Evolutionary conservation across 169 alveolate species (phyloP), one percentile per base, ranked within the genome.

Genomic region (Plasmodium adleri): DNA sequence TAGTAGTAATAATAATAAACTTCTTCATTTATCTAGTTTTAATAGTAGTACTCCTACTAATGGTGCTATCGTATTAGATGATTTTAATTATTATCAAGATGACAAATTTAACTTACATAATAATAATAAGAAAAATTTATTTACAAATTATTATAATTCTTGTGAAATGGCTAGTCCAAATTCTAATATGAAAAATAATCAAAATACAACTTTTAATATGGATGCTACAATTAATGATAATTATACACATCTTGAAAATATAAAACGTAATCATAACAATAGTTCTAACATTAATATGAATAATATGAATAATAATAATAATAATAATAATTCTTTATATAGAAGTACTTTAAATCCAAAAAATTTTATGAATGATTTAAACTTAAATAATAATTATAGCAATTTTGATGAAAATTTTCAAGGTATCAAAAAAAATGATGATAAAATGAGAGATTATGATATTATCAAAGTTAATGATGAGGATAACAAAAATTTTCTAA

Each of bases 401-500:
- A 62, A 62, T 22, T 62, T 8, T 62, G 71, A 62, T 17, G 71
- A 62, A 3, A 24, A 62, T 17, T 62, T 17, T 62, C 10, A 43
- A 22, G 71, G 20, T 22, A 62, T 62, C 13, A 62, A 62, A 62
- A 62, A 62, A 62, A 62, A 62, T 22, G 71, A 62, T 12, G 71
- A 62, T 17, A 62, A 62, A 24, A 62, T 62, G 45, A 62, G 50
- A 62, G 45, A 62, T 22, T 62, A 12, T 1, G 50, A 24, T 7
- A 24, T 17, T 2, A 24, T 17, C 8, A 24, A 62, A 62, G 32
- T 22, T 7, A 22, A 24, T 24, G 63, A 52, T 15, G 52, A 7
- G 26, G 78, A 50, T 20, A 78, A 64, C 52, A 78, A 64, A 49
- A 58, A 70, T 24, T 78, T 78, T 49, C 67, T 64, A 66, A 45